A percentile compares a stretch with the other conserved stretches of the same genome.
These are phyloP conservation scores for Microbotryum scabiosae DNA, from an alignment of 1,284 basidiomycete species.

Conservation along the genomic window DNA sequence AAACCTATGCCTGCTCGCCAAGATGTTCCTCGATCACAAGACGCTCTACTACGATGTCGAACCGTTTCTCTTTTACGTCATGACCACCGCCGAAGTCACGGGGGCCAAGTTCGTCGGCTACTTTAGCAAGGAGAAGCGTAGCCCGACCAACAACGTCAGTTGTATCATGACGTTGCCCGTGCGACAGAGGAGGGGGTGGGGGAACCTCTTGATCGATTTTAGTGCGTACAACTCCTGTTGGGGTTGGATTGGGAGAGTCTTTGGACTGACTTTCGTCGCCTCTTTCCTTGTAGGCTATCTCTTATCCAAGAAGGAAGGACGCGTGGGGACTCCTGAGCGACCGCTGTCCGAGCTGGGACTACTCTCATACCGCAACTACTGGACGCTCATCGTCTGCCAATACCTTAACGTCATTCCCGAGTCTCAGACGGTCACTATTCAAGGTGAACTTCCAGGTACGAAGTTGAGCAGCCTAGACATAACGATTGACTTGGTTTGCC, in stretches of 20 bases:
- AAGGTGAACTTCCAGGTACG: slow-evolving; percentile 10
- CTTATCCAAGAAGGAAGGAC: slow-evolving; percentile 85
- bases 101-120: slow-evolving; percentile 96
- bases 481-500: not conserved
- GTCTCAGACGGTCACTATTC: not conserved
- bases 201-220: slow-evolving; percentile 89
- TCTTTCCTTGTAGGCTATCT: slow-evolving; percentile 63
- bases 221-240: slow-evolving; percentile 55
- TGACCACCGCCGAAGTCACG: slow-evolving; percentile 74
- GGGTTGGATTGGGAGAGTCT: not conserved
- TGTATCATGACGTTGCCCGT: slow-evolving; percentile 99
- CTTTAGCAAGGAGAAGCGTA: slow-evolving; percentile 97
- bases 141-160: slow-evolving; percentile 91
- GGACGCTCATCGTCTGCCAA: slow-evolving; percentile 78
- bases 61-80: slow-evolving; percentile 97
- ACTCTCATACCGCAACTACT: slow-evolving; percentile 88
- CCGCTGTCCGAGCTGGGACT: slow-evolving; percentile 83
- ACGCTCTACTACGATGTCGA: slow-evolving; percentile 99
- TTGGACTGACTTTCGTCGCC: not conserved
- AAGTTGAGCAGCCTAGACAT: not conserved
- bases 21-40: slow-evolving; percentile 99
- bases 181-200: slow-evolving; percentile 88
- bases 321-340: slow-evolving; percentile 82
- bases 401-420: slow-evolving; percentile 9
- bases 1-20: slow-evolving; percentile 95